Evolutionary conservation across 345 rosid species (phyloP).

Genomic region (Rhizophora apiculata): DNA sequence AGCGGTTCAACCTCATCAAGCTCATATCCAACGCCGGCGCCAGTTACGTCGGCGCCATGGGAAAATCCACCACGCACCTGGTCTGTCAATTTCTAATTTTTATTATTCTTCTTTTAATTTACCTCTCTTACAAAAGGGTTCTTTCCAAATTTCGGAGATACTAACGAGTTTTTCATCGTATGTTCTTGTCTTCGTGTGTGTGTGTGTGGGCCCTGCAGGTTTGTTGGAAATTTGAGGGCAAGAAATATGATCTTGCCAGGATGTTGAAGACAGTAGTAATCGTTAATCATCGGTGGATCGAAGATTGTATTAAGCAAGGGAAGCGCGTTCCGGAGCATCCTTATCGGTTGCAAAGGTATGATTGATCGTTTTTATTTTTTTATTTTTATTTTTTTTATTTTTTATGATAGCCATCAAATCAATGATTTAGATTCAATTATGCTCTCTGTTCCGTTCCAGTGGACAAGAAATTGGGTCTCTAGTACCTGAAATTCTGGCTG

Average conservation of each 20-base stretch:
- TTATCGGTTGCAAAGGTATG: conserved; percentile 57
- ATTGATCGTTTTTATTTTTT: not conserved
- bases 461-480: conserved; percentile 73
- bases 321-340: conserved; percentile 59
- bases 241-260: conserved; percentile 60
- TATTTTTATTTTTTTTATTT: not conserved
- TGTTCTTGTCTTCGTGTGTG: too few relatives aligned
- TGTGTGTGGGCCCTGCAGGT: conserved; percentile 35
- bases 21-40: conserved; percentile 68
- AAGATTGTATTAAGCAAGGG: conserved; percentile 66
- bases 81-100: conserved; percentile 28
- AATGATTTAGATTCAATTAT: not conserved
- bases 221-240: conserved; percentile 79
- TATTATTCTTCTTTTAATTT: not conserved
- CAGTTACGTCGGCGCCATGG: conserved; percentile 72
- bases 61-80: conserved; percentile 72
- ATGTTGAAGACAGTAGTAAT: conserved; percentile 41
- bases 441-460: conserved; percentile 34
- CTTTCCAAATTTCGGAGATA: too few relatives aligned
- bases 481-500: conserved; percentile 39
- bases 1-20: conserved; percentile 79
- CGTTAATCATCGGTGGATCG: conserved; percentile 84
- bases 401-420: not conserved
- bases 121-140: too few relatives aligned
- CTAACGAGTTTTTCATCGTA: too few relatives aligned